Evolutionary conservation across 2,329 filamentous ascomycete genomes (phyloP), one percentile per base, ranked within the genome.

Genomic region (Diatrype stigma): DNA sequence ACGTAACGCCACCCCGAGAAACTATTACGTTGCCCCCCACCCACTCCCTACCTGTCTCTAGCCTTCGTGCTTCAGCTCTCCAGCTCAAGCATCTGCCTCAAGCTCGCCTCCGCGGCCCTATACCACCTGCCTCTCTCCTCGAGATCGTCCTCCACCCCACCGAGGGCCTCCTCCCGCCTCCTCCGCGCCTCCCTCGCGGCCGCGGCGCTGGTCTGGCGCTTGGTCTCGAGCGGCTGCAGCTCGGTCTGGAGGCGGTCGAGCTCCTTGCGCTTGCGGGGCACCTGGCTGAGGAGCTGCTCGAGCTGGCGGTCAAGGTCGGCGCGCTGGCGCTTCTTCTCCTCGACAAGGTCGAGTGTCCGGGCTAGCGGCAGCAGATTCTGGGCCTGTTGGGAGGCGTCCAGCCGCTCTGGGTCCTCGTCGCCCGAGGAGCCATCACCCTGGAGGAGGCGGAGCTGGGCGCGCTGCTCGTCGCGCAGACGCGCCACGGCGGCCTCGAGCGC

Each of bases 101-200:
- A 66, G 12, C 75, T 78, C 8, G 73, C 71, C 63, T 90, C 87
- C n/a, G 82, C 83, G 17, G 84, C 85, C 57, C 82, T 80, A 70
- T 85, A 84, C 89, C 89, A 93, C 57, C 87, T 75, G 6, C 86
- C 89, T 59, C 84, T 79, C 67, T 89, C 85, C 66, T 92, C 89
- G 30, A 91, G 67, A 61, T 92, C 87, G 60, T 90, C 87, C 16
- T 82, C 81, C 40, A 84, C 80, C 6, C 85, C 86, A 5, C 82
- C 81, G 7, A 85, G 71, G 8, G 83, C 78, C 11, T 78, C 78
- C 61, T 90, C 86, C 65, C 84, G 86, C 60, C 86, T 78, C 62
- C 82, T 75, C 66, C 78, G 80, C 12, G 87, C 87, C 61, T 92
- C 88, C 58, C 76, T 80, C n/a, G 87, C 87, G 16, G 86, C 84